Evolutionary conservation across 2,329 filamentous ascomycete genomes (phyloP).

Genomic region (Ophiocordyceps unilateralis): DNA sequence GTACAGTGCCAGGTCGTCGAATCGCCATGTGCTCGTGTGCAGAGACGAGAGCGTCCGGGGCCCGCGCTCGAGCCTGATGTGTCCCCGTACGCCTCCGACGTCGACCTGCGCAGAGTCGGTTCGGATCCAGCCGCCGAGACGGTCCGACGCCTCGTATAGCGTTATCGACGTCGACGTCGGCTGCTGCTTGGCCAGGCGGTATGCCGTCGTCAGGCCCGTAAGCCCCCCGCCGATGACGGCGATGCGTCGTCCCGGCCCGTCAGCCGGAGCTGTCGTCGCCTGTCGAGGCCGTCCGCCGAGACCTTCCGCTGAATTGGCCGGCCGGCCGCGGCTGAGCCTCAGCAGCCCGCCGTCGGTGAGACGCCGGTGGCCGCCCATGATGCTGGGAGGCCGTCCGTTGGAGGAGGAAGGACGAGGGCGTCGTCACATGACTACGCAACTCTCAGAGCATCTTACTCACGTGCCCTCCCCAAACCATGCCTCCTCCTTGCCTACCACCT

Average conservation of each 20-base stretch:
- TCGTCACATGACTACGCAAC: too few relatives aligned
- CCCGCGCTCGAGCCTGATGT: slow-evolving; percentile 65
- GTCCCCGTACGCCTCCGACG: slow-evolving; percentile 33
- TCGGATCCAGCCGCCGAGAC: slow-evolving; percentile 71
- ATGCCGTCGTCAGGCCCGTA: slow-evolving; percentile 63
- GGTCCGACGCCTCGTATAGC: slow-evolving; percentile 55
- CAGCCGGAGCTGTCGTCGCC: slow-evolving; percentile 7
- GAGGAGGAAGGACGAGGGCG: too few relatives aligned
- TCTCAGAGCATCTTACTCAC: too few relatives aligned
- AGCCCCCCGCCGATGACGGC: slow-evolving; percentile 69
- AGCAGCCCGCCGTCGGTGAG: not conserved
- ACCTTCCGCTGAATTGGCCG: not conserved
- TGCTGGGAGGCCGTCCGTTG: too few relatives aligned
- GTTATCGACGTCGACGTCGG: slow-evolving; percentile 51
- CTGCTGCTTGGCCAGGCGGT: slow-evolving; percentile 56
- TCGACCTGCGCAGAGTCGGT: slow-evolving; percentile 43
- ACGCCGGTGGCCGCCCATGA: not conserved
- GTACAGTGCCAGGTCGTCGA: slow-evolving; percentile 48
- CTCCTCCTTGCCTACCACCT: too few relatives aligned
- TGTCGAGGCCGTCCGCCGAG: slow-evolving; percentile 1
- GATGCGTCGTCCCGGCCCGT: slow-evolving; percentile 20
- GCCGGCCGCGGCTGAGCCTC: not conserved
- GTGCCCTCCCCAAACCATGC: too few relatives aligned
- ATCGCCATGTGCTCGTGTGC: slow-evolving; percentile 20
- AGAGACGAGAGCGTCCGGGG: slow-evolving; percentile 56